phyloP scores from a whole-genome alignment of 2,329 filamentous ascomycete species.

The Talaromyces sp. region DNA sequence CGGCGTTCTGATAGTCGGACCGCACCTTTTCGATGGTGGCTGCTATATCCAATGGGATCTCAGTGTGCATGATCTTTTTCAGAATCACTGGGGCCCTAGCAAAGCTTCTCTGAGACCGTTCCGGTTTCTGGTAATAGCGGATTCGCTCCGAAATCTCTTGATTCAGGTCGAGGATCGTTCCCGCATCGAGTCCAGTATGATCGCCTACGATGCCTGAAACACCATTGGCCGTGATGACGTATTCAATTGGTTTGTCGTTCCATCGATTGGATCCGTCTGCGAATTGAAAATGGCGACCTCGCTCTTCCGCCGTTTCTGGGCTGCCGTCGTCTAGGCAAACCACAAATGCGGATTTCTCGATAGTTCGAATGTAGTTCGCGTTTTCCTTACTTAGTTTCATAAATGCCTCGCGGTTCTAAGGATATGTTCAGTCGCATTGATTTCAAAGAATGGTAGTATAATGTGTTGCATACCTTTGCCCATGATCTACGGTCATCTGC shows the following conservation, averaged over 20 bases:
- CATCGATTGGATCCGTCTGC: not conserved
- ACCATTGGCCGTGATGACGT: not conserved
- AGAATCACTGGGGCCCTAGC: not conserved
- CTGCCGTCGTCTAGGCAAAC: not conserved
- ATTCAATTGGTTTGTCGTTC: not conserved
- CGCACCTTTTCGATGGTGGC: not conserved
- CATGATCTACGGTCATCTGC: not conserved
- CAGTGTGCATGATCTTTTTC: not conserved
- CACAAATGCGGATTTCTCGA: not conserved
- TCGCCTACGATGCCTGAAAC: not conserved
- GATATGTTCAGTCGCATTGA: not conserved
- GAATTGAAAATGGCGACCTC: not conserved
- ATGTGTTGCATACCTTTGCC: not conserved
- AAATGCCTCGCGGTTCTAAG: not conserved
- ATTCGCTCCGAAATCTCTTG: not conserved
- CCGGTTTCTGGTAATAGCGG: not conserved
- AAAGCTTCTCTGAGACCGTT: not conserved
- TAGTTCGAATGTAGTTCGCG: not conserved
- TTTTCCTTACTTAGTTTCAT: not conserved
- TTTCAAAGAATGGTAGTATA: not conserved
- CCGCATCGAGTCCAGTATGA: not conserved
- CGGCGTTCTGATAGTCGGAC: not conserved
- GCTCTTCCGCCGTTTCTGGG: not conserved
- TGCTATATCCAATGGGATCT: not conserved
- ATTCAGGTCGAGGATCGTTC: not conserved